Base-by-base conservation (phyloP, 164 flowering plant species). In the Liriodendron chinense region DNA sequence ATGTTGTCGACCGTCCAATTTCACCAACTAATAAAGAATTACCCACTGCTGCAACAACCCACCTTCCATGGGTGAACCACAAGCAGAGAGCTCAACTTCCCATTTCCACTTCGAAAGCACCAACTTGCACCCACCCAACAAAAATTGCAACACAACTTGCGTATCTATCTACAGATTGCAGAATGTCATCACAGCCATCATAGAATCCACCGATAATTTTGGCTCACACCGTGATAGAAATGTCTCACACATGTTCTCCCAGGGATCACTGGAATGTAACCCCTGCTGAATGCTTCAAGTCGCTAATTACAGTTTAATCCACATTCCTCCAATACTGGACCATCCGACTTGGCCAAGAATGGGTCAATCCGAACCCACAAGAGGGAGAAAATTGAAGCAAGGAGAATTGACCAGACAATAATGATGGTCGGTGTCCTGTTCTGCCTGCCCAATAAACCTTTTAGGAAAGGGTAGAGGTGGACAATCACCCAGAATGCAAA, bases 401-500 rank as follows among this genome's bases (percentile, higher is more conserved):
- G 87, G 50, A 89, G 81, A 70, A 89, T 84, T 0, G 90, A 89
- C 92, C 92, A 89, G 24, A 88, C 90, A 56, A 89, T 82, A 57
- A 89, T 81, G 59, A 89, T 88, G 0, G 91, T 89, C 16, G 91
- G 92, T 2, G 89, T 86, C 73, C 89, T 80, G 85, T 86, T 87
- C 71, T 86, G 89, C 69, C 87, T 80, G 18, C 91, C 91, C 67
- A 89, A 68, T 47, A 89, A 72, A 79, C 91, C 92, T 78, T 89
- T 89, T 62, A 89, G 87, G 87, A 89, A 89, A 20, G 92, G 92
- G 73, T 86, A 89, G 57, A 87, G 86, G 64, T 89, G 92, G 50
- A 85, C 86, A 67, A 89, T 86, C 80, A 89, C 92, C 92, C 90
- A 89, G 75, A 87, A 85, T 69, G 90, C 84, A 47, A 89, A 87